Evolutionary conservation across 2,329 filamentous ascomycete species (phyloP), one percentile per base, ranked within the genome.

Genomic region (Alternaria viburni): DNA sequence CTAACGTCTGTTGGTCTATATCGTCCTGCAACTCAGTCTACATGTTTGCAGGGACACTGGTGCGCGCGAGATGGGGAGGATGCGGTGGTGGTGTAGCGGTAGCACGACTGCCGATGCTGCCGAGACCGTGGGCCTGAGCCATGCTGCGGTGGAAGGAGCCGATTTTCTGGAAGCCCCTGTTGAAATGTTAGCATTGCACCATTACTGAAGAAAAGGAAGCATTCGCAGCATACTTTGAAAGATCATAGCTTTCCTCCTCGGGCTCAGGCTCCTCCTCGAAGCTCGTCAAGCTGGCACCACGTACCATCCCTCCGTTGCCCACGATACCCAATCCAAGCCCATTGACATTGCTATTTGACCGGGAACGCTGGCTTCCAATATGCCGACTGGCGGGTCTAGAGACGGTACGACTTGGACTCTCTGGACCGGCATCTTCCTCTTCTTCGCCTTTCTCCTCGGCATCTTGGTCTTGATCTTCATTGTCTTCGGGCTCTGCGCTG

Each of bases 121-220:
- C 69, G 26, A 77, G 63, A 9, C 74, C 72, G 23, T 78, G 77
- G 12, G 70, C 72, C 44, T 77, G 74, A 17, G 75, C 75, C 58
- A 78, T 74, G 57, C 64, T 76, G 26, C 74, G 73, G 51, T 85
- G 83, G 67, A 83, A 85, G 3, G 80, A 79, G 26, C 83, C 83
- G 54, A 85, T 85, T 32, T 82, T 82, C 65, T 84, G 82, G 73
- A 85, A 85, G 23, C 83, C 83, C 76, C 83, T 84, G 63, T 23
- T 13, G 46, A 32, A 0, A 15, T 26, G 60, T 78, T 66, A 78
- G 70, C 30, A 52, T 58, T 8, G 13, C 4, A 17, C 0, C 3
- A 4, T 52, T 23, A 23, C 5, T 7, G 0, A 5, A 10, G 11
- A 5, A 0, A 13, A 3, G 12, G n/a, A 23, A 9, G 17, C 11